Evolutionary conservation across 768 basidiomycete species (phyloP).

Genomic region (Lentinula raphanica): DNA sequence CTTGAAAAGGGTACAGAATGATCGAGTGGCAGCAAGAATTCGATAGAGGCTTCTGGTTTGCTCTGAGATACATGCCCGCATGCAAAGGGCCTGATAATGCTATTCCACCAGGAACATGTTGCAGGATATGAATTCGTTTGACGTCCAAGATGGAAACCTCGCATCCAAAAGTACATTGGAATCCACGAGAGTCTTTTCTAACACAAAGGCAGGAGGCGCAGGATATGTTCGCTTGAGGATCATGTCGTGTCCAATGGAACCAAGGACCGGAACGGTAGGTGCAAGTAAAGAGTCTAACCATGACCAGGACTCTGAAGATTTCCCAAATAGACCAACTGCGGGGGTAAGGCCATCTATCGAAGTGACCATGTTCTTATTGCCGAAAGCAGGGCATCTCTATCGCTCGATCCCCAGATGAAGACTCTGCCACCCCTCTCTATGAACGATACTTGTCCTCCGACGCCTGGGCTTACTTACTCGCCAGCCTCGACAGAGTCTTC

Average conservation of each 20-base stretch:
- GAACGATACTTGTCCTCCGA: conserved; percentile 40
- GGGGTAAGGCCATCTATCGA: conserved; percentile 9
- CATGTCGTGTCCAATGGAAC: background rate
- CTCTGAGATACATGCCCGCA: background rate
- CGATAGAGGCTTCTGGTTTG: background rate
- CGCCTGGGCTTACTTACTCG: conserved; percentile 53
- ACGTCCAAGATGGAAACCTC: background rate
- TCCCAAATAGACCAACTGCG: background rate
- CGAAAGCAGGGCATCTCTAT: conserved; percentile 47
- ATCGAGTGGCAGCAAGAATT: background rate
- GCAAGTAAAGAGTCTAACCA: conserved; percentile 15
- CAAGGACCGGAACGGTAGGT: background rate
- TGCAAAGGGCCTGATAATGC: background rate
- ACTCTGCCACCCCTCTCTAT: background rate
- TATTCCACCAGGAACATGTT: background rate
- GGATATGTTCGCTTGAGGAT: background rate
- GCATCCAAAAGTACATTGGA: background rate
- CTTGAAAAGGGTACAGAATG: background rate
- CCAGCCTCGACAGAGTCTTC: conserved; percentile 58
- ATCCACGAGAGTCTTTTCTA: background rate
- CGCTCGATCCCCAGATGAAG: background rate
- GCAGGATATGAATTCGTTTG: background rate
- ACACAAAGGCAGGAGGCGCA: background rate
- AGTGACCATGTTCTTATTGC: conserved; percentile 34
- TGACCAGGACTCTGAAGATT: conserved; percentile 17